phyloP scores from a whole-genome alignment of 139 green algal genomes.

The Nannochloris sp. region DNA sequence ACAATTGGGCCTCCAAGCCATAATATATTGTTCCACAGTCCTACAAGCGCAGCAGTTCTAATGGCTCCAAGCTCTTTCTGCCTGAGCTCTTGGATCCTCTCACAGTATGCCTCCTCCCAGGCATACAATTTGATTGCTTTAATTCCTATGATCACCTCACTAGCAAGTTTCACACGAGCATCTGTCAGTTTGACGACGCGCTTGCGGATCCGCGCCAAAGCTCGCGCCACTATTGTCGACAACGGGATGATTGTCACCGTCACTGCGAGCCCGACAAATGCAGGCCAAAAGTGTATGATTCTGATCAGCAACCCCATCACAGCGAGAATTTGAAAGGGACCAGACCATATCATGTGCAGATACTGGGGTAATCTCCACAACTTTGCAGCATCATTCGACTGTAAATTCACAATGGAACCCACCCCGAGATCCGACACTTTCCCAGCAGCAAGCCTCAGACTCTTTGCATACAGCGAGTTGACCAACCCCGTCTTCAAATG shows the following conservation, averaged over 20 bases:
- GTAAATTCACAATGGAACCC: constrained; percentile 65
- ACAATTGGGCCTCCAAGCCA: constrained; percentile 35
- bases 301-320: constrained; percentile 68
- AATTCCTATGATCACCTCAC: constrained; percentile 79
- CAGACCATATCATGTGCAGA: constrained; percentile 79
- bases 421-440: constrained; percentile 48
- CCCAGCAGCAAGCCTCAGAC: constrained; percentile 44
- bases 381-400: constrained; percentile 82
- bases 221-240: constrained; percentile 47
- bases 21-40: constrained; percentile 32
- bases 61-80: constrained; percentile 55
- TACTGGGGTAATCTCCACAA: constrained; percentile 73
- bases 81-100: constrained; percentile 57
- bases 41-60: constrained; percentile 16
- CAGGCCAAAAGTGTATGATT: constrained; percentile 53
- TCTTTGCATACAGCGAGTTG: constrained; percentile 70
- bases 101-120: constrained; percentile 74
- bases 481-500: constrained; percentile 58
- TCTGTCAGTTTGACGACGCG: constrained; percentile 61
- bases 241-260: constrained; percentile 70
- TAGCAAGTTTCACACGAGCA: constrained; percentile 61
- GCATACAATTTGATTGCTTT: constrained; percentile 92
- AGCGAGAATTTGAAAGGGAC: constrained; percentile 61
- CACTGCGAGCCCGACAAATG: constrained; percentile 58
- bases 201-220: constrained; percentile 40